Percentiles rank a stretch among this genome's conserved stretches.
These are phyloP conservation scores for Exophiala sp. DNA, from an alignment of 2,329 filamentous ascomycete species.

Conservation along the genomic window DNA sequence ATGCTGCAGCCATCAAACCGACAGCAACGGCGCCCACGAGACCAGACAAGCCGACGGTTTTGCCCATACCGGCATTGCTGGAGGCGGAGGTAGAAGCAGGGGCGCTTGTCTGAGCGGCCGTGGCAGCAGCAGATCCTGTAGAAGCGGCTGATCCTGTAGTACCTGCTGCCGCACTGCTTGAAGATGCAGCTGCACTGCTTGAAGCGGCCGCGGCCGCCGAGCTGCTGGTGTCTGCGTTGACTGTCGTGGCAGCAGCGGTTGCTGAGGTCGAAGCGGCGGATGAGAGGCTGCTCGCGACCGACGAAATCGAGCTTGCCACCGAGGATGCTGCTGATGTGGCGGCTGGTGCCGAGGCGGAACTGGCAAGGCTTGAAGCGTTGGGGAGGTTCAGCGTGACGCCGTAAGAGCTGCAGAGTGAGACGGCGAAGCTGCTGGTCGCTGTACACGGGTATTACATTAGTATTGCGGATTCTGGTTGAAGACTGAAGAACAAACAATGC, in stretches of 20 bases:
- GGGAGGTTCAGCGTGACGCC: constrained; percentile 1
- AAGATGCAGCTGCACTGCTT: not conserved
- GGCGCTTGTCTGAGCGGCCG: not conserved
- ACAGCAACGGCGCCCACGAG: not conserved
- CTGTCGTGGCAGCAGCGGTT: no score
- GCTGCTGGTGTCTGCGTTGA: no score
- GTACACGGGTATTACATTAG: not conserved
- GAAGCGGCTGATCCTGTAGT: not conserved
- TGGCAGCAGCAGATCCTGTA: not conserved
- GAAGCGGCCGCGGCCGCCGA: not conserved
- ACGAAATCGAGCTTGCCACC: not conserved
- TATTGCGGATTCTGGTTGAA: not conserved
- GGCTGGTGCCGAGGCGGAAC: not conserved
- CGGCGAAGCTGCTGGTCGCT: constrained; percentile 3
- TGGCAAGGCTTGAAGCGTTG: not conserved
- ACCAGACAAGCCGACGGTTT: not conserved
- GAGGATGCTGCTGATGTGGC: not conserved
- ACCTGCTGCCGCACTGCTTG: not conserved
- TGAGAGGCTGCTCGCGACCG: not conserved
- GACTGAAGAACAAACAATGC: no score
- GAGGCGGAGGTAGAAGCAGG: not conserved
- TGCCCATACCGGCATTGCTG: not conserved
- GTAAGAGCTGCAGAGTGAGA: not conserved
- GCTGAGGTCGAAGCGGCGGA: not conserved
- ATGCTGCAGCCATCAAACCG: not conserved